Conservation (phyloP, 805 yeast species). For the Wickerhamiella musiphila region DNA sequence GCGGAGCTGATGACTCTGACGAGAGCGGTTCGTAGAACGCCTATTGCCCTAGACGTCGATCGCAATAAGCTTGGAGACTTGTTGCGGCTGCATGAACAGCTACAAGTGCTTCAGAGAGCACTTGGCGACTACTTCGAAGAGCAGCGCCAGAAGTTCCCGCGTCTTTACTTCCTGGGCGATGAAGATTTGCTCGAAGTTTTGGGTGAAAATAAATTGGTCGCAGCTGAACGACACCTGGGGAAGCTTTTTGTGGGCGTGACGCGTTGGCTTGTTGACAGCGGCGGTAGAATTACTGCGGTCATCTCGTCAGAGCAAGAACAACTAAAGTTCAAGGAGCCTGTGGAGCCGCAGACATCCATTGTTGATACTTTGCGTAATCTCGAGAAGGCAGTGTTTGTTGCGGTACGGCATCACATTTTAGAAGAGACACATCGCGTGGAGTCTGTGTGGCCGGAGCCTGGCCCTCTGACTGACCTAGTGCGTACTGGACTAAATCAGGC, state of each 20-base stretch:
- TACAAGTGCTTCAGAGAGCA: slow-evolving; percentile 43
- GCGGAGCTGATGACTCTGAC: slow-evolving; percentile 40
- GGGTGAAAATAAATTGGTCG: slow-evolving; percentile 29
- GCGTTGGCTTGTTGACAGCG: slow-evolving; percentile 20
- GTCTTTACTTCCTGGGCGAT: slow-evolving; percentile 79
- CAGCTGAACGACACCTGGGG: slow-evolving; percentile 42
- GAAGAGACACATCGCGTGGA: slow-evolving; percentile 20
- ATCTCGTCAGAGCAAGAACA: slow-evolving; percentile 51
- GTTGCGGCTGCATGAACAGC: slow-evolving; percentile 34
- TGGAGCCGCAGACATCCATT: slow-evolving; percentile 27
- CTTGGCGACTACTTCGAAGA: slow-evolving; percentile 62
- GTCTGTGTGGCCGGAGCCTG: slow-evolving; percentile 8
- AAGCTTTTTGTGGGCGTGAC: slow-evolving; percentile 59
- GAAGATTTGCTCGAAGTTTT: slow-evolving; percentile 74
- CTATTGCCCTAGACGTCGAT: slow-evolving; percentile 38
- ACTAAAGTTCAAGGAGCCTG: slow-evolving; percentile 25
- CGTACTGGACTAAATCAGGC: slow-evolving; percentile 36
- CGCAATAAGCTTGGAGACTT: no score
- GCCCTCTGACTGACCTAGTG: slow-evolving; percentile 22
- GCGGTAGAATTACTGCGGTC: slow-evolving; percentile 28
- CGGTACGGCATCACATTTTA: slow-evolving; percentile 27
- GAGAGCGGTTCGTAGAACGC: slow-evolving; percentile 31
- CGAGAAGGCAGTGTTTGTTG: slow-evolving; percentile 33
- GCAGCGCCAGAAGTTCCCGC: slow-evolving; percentile 59
- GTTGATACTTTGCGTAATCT: slow-evolving; percentile 46